Conservation (phyloP, 306 rosid genomes). For the Castanospermum australe region DNA sequence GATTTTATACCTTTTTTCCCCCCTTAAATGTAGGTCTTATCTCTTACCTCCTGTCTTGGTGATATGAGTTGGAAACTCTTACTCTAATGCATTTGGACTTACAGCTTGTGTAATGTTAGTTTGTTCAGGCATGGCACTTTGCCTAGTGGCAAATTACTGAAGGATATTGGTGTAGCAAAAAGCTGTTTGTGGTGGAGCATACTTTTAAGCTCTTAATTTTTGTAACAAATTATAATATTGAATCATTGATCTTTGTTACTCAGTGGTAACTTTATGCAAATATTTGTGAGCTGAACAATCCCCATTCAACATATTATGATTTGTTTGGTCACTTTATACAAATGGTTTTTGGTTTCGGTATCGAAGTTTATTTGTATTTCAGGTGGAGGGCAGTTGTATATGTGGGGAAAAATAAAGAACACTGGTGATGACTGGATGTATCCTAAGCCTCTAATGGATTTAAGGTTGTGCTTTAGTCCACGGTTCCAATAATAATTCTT, state of each 20-base stretch:
- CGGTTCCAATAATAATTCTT: constrained; percentile 1
- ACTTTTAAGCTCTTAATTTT: not conserved
- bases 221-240: not conserved
- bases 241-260: not conserved
- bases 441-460: constrained; percentile 97
- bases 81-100: not conserved
- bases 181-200: not conserved
- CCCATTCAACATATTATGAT: not conserved
- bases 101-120: not conserved
- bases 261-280: not conserved
- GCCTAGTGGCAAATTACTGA: not conserved
- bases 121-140: not conserved
- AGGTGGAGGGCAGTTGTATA: constrained; percentile 96
- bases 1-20: not conserved
- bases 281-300: not conserved
- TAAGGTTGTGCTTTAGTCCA: constrained; percentile 59
- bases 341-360: not conserved
- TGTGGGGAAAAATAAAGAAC: constrained; percentile 95
- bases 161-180: not conserved
- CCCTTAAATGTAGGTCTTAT: not conserved
- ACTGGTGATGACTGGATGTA: constrained; percentile 99
- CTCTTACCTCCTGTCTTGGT: not conserved
- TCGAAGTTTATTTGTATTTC: constrained; percentile 25
- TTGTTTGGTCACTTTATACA: not conserved
- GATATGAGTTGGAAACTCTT: not conserved